A percentile compares a stretch with the other conserved stretches of the same genome.
phyloP scores from a whole-genome alignment of 306 rosid genomes.

The Cotoneaster glaucophyllus region DNA sequence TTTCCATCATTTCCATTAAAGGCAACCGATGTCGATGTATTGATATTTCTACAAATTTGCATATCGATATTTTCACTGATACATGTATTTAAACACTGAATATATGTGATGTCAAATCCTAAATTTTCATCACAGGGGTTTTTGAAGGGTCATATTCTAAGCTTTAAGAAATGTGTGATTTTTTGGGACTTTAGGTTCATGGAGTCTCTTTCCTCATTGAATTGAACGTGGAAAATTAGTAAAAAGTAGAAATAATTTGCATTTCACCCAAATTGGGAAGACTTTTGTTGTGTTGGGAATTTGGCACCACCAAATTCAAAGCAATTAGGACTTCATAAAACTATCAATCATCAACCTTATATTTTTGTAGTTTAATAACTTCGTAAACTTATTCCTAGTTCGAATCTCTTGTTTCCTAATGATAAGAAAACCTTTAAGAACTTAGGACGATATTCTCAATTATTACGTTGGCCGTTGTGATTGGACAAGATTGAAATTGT shows the following conservation, averaged over 20 bases:
- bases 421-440: no score
- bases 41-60: no score
- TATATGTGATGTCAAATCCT: neutral
- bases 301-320: neutral
- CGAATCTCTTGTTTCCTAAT: no score
- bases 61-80: no score
- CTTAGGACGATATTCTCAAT: neutral
- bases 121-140: neutral
- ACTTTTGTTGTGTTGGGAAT: neutral
- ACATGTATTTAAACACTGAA: no score
- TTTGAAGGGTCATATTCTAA: neutral
- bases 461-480: neutral
- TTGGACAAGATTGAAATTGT: neutral
- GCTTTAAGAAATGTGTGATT: neutral
- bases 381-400: no score
- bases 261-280: neutral
- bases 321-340: neutral
- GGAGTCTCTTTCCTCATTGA: neutral
- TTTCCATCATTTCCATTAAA: no score
- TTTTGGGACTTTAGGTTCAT: constrained; percentile 1
- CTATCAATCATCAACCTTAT: no score
- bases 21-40: no score
- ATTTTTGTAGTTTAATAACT: no score
- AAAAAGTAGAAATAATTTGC: neutral
- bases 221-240: neutral